Conservation (phyloP, 352 stramenopile genomes). For the Pythium brachiatum region DNA sequence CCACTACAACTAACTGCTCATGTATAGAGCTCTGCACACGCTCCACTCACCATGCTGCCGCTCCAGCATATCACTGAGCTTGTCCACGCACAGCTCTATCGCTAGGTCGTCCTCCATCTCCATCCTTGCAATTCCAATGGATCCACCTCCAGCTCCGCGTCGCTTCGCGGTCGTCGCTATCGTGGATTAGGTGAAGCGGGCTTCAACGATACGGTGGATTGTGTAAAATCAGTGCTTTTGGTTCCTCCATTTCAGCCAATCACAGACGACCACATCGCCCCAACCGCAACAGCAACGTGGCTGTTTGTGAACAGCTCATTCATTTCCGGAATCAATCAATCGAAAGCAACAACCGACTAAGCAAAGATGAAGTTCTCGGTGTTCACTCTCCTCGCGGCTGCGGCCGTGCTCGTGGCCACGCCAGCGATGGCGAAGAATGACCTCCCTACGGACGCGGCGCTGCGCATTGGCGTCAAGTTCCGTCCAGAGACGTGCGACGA, state of each 20-base stretch:
- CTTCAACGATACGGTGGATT: conserved; percentile 2
- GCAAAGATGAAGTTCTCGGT: conserved; percentile 49
- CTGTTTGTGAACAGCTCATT: conserved; percentile 8
- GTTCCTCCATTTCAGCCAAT: conserved; percentile 40
- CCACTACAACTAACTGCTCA: neutral
- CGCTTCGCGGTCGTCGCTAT: neutral
- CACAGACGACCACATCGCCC: conserved; percentile 29
- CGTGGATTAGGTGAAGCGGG: conserved; percentile 1
- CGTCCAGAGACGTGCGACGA: conserved; percentile 61
- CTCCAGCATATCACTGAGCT: conserved; percentile 35
- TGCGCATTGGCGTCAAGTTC: conserved; percentile 81
- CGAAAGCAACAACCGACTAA: conserved; percentile 6
- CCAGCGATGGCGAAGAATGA: conserved; percentile 64
- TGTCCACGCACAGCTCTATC: conserved; percentile 37
- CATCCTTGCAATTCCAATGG: neutral
- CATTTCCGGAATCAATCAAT: conserved; percentile 5
- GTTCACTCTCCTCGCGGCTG: conserved; percentile 38
- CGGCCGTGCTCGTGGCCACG: conserved; percentile 29
- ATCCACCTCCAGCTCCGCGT: neutral
- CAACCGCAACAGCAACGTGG: conserved; percentile 16
- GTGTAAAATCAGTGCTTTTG: conserved; percentile 18
- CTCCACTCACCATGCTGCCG: conserved; percentile 14
- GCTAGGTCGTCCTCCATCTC: conserved; percentile 11
- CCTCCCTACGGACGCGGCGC: conserved; percentile 55
- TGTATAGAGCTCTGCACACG: neutral